A percentile compares a stretch with the other conserved stretches of the same genome.
These are phyloP conservation scores for Xylariaceae sp. DNA, from an alignment of 2,329 filamentous ascomycete species.

Conservation along the genomic window DNA sequence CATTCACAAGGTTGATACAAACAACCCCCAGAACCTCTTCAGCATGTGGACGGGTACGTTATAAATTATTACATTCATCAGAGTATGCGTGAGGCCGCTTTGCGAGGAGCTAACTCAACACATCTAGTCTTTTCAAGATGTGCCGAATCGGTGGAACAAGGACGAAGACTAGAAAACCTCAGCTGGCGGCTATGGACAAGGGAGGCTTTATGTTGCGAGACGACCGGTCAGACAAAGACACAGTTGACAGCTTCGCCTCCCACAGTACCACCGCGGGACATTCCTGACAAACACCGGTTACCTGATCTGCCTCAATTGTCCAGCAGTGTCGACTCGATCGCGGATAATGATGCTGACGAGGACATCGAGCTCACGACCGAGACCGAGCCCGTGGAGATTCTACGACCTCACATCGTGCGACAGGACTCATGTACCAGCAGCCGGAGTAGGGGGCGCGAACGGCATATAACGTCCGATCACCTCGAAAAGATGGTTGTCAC, in stretches of 20 bases:
- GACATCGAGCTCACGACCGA: conserved; percentile 52
- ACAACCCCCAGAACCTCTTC: conserved; percentile 87
- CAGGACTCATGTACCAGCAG: conserved; percentile 66
- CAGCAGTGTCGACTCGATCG: conserved; percentile 68
- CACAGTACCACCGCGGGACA: conserved; percentile 46
- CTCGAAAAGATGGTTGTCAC: conserved; percentile 91
- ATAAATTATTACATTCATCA: conserved; percentile 7
- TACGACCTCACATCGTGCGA: conserved; percentile 62
- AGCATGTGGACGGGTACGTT: conserved; percentile 92
- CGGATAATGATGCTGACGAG: conserved; percentile 65
- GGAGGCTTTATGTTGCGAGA: conserved; percentile 83
- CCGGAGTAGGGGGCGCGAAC: conserved; percentile 68
- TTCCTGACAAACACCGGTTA: conserved; percentile 40
- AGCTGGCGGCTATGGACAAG: conserved; percentile 94
- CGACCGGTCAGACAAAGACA: conserved; percentile 47
- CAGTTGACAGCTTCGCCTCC: conserved; percentile 32
- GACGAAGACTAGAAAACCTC: conserved; percentile 86
- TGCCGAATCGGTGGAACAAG: conserved; percentile 89
- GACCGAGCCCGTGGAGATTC: conserved; percentile 52
- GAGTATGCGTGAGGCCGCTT: background rate
- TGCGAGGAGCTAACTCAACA: conserved; percentile 31
- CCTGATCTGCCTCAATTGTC: conserved; percentile 66
- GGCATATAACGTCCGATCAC: conserved; percentile 87
- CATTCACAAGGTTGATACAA: conserved; percentile 91
- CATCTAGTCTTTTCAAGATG: conserved; percentile 82